Evolutionary conservation across 2,329 filamentous ascomycete species (phyloP).

Genomic region (Talaromyces pinophilus): DNA sequence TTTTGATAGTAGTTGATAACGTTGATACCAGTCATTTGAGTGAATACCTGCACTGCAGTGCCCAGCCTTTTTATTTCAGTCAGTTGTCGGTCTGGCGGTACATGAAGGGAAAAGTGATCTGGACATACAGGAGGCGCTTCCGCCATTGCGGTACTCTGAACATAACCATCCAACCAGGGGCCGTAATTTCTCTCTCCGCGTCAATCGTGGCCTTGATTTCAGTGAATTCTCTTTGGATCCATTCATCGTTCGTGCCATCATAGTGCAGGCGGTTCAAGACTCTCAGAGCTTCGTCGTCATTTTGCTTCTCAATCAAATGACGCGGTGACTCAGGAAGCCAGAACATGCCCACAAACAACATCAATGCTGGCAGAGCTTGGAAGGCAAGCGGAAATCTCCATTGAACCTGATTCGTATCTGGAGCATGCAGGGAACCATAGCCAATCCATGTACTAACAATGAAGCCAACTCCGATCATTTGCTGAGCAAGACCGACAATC

Average conservation of each 20-base stretch:
- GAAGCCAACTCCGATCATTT: slow-evolving; percentile 49
- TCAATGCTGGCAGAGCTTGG: slow-evolving; percentile 39
- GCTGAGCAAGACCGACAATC: slow-evolving; percentile 44
- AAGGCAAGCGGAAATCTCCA: slow-evolving; percentile 41
- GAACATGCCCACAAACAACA: slow-evolving; percentile 38
- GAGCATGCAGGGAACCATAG: slow-evolving; percentile 48
- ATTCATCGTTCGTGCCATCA: not conserved
- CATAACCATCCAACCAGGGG: not conserved
- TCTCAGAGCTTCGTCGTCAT: not conserved
- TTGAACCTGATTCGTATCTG: slow-evolving; percentile 35
- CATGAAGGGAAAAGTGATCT: not conserved
- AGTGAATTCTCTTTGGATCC: not conserved
- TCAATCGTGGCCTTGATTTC: not conserved
- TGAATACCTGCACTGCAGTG: slow-evolving; percentile 64
- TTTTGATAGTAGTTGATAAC: slow-evolving; percentile 48
- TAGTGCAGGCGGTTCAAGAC: not conserved
- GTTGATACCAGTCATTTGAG: slow-evolving; percentile 55
- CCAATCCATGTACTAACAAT: slow-evolving; percentile 54
- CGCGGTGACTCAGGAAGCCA: not conserved
- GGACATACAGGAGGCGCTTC: not conserved
- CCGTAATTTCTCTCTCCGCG: not conserved
- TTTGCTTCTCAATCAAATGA: not conserved
- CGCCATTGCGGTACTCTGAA: not conserved
- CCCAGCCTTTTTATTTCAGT: slow-evolving; percentile 48
- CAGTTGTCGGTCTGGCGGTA: not conserved